These are phyloP conservation scores for Neoscytalidium dimidiatum DNA, from an alignment of 2,329 filamentous ascomycete genomes.

Conservation along the genomic window DNA sequence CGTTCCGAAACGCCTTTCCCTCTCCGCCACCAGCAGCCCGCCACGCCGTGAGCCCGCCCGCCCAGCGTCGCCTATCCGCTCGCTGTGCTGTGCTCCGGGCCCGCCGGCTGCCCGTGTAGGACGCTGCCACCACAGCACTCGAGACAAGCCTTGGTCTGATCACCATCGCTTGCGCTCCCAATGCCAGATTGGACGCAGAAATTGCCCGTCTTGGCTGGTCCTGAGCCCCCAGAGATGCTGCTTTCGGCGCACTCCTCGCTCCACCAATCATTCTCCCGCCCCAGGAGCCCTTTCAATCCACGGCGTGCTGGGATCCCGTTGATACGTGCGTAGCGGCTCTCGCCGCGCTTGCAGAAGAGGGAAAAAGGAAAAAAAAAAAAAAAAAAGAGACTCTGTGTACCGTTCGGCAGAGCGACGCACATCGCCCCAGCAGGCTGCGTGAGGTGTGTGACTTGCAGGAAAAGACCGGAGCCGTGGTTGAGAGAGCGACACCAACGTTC, in stretches of 20 bases:
- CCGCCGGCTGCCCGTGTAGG: not conserved
- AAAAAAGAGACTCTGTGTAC: too few species aligned
- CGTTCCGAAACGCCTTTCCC: conserved; percentile 4
- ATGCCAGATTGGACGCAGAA: not conserved
- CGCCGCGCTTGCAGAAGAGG: not conserved
- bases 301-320: not conserved
- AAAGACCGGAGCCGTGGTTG: not conserved
- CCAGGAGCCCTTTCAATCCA: not conserved
- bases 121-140: not conserved
- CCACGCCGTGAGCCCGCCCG: not conserved
- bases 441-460: not conserved
- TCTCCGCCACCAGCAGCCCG: not conserved
- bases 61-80: not conserved
- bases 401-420: not conserved
- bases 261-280: not conserved
- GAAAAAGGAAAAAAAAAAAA: too few species aligned
- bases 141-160: not conserved
- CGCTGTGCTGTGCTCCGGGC: not conserved
- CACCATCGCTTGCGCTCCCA: not conserved
- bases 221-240: not conserved
- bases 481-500: not conserved
- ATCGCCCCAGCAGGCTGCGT: not conserved
- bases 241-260: not conserved
- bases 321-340: not conserved
- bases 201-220: conserved; percentile 4